Evolutionary conservation across 306 rosid species (phyloP).

Genomic region (Rosa persica): DNA sequence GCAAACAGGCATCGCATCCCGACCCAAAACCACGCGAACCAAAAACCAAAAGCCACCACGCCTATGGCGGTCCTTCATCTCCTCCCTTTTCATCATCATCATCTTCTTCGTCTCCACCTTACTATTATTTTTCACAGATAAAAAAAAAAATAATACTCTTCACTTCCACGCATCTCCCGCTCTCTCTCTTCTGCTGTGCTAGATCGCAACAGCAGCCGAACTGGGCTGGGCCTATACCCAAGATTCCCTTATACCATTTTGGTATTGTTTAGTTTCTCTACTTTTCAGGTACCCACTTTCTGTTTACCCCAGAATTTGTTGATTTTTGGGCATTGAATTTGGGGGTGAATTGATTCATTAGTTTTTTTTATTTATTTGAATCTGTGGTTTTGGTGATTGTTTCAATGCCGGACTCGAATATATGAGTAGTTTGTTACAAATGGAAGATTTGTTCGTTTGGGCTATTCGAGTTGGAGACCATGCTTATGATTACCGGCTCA

Average conservation of each 20-base stretch:
- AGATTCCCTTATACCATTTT: constrained; percentile 13
- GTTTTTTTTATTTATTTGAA: neutral
- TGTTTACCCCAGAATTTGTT: constrained; percentile 12
- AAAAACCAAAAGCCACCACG: constrained; percentile 28
- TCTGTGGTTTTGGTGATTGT: constrained; percentile 4
- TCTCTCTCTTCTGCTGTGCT: constrained; percentile 20
- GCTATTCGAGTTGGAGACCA: neutral
- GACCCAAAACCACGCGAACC: constrained; percentile 28
- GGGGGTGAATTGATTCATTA: constrained; percentile 23
- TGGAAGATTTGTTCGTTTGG: constrained; percentile 11
- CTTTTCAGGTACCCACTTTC: constrained; percentile 39
- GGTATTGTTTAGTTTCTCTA: constrained; percentile 12
- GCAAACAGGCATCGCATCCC: constrained; percentile 67
- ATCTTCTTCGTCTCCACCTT: constrained; percentile 22
- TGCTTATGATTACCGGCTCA: constrained; percentile 11
- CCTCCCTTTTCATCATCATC: constrained; percentile 26
- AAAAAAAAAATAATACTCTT: neutral
- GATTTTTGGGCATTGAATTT: constrained; percentile 15
- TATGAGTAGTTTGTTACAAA: constrained; percentile 7
- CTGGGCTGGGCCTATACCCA: neutral
- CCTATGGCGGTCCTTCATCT: constrained; percentile 55
- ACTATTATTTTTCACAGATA: neutral
- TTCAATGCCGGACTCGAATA: neutral
- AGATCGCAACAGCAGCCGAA: constrained; percentile 5
- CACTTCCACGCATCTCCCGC: constrained; percentile 8